Percentiles rank a stretch among this genome's conserved stretches.
phyloP scores from a whole-genome alignment of 1,284 basidiomycete species.

The Ganoderma lucidum region DNA sequence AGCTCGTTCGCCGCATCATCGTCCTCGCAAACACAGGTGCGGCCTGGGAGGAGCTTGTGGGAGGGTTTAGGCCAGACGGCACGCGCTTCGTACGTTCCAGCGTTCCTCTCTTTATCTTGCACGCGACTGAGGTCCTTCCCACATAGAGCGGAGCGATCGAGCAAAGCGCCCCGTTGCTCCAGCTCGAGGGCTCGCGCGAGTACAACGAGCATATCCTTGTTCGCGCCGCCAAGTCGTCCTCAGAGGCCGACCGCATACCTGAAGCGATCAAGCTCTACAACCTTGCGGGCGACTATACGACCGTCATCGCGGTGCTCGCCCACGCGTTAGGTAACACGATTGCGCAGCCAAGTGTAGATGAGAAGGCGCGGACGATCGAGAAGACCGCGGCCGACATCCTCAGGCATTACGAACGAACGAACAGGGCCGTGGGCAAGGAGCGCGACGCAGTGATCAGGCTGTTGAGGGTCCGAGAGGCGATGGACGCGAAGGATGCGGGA shows the following conservation, averaged over 20 bases:
- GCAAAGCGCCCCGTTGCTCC: conserved; percentile 81
- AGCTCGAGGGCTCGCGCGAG: conserved; percentile 73
- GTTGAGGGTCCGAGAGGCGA: conserved; percentile 84
- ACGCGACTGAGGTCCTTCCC: not conserved
- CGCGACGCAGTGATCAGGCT: conserved; percentile 81
- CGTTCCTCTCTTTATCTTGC: not conserved
- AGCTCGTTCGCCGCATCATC: conserved; percentile 88
- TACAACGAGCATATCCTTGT: conserved; percentile 89
- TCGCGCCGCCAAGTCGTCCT: conserved; percentile 80
- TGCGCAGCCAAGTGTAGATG: conserved; percentile 69
- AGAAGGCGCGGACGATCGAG: conserved; percentile 77
- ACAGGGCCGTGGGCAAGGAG: conserved; percentile 78
- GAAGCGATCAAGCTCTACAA: conserved; percentile 98
- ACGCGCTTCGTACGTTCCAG: conserved; percentile 77
- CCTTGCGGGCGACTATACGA: conserved; percentile 90
- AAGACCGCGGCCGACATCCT: conserved; percentile 86
- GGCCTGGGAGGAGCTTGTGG: conserved; percentile 90
- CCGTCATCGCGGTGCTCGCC: conserved; percentile 90
- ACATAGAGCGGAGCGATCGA: conserved; percentile 87
- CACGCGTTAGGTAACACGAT: conserved; percentile 90
- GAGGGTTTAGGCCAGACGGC: conserved; percentile 90
- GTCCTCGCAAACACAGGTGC: conserved; percentile 87
- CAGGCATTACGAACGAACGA: conserved; percentile 86
- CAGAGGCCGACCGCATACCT: conserved; percentile 80
- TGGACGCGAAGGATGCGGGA: conserved; percentile 79